These are phyloP conservation scores for Prunus fruticosa DNA, from an alignment of 306 rosid species.

Conservation along the genomic window DNA sequence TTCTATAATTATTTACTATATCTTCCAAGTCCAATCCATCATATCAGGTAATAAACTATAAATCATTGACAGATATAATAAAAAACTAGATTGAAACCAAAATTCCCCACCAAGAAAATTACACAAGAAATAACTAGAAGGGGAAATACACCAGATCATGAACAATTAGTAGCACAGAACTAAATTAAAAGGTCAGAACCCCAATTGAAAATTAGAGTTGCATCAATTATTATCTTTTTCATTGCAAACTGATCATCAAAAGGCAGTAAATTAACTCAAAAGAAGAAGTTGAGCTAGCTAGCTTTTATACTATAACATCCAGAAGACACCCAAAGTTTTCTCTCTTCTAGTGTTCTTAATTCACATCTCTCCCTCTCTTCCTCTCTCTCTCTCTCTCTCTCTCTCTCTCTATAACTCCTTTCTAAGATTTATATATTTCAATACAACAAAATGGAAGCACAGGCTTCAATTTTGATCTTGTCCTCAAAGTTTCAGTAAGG, in stretches of 20 bases:
- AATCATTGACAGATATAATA: slow-evolving; percentile 17
- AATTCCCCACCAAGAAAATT: slow-evolving; percentile 25
- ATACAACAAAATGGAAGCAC: not conserved
- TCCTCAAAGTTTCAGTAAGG: slow-evolving; percentile 38
- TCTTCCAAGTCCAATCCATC: slow-evolving; percentile 40
- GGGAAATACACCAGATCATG: not conserved
- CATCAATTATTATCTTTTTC: slow-evolving; percentile 31
- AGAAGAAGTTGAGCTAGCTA: slow-evolving; percentile 20
- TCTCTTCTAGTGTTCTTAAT: no score
- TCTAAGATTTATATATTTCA: not conserved
- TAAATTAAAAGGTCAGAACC: slow-evolving; percentile 13
- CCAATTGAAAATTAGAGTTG: not conserved
- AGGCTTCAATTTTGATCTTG: no score
- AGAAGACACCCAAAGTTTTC: not conserved
- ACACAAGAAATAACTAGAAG: not conserved
- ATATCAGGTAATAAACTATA: slow-evolving; percentile 29
- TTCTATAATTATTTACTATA: slow-evolving; percentile 1
- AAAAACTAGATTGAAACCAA: slow-evolving; percentile 6
- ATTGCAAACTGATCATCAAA: slow-evolving; percentile 34
- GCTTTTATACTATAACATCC: not conserved
- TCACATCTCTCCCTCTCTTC: not conserved
- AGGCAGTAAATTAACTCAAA: slow-evolving; percentile 3
- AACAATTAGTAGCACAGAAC: slow-evolving; percentile 8
- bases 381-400: not conserved
- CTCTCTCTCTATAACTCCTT: not conserved